Evolutionary conservation across 768 basidiomycete species (phyloP).

Genomic region (Macrolepiota fuliginosa): DNA sequence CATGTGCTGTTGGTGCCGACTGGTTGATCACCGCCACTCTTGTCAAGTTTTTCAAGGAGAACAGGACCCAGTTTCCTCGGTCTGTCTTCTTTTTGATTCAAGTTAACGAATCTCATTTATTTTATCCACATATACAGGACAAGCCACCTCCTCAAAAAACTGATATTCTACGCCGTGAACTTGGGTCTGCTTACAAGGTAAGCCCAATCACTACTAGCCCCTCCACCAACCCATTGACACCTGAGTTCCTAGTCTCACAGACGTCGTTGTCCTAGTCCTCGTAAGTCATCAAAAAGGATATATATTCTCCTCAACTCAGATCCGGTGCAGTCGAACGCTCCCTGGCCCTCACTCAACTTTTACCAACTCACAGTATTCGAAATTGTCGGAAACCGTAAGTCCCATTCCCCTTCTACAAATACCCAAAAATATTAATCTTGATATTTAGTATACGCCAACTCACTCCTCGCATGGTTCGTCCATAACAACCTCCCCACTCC

Average conservation of each 20-base stretch:
- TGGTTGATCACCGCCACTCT: conserved; percentile 9
- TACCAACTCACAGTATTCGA: conserved; percentile 11
- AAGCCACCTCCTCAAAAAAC: neutral
- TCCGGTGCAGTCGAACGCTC: neutral
- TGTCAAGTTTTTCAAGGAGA: conserved; percentile 5
- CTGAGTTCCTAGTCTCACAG: neutral
- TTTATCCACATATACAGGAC: neutral
- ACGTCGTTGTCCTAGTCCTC: conserved; percentile 5
- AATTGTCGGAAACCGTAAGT: conserved; percentile 9
- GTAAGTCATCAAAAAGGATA: neutral
- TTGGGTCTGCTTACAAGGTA: conserved; percentile 8
- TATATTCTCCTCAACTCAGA: too few species aligned
- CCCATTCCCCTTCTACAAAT: neutral
- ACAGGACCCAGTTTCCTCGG: neutral
- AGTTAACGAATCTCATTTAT: neutral
- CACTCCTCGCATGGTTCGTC: conserved; percentile 8
- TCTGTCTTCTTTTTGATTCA: neutral
- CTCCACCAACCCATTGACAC: neutral
- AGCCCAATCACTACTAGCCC: neutral
- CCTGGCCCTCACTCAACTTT: conserved; percentile 4
- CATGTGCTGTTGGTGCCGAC: conserved; percentile 9
- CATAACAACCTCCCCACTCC: neutral
- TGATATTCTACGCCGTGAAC: conserved; percentile 11
- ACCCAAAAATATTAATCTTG: neutral
- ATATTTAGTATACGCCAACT: conserved; percentile 6